Percentiles rank a stretch among this genome's conserved stretches.
Conservation (phyloP, 2,329 filamentous ascomycete species). For the Fusarium longipes region DNA sequence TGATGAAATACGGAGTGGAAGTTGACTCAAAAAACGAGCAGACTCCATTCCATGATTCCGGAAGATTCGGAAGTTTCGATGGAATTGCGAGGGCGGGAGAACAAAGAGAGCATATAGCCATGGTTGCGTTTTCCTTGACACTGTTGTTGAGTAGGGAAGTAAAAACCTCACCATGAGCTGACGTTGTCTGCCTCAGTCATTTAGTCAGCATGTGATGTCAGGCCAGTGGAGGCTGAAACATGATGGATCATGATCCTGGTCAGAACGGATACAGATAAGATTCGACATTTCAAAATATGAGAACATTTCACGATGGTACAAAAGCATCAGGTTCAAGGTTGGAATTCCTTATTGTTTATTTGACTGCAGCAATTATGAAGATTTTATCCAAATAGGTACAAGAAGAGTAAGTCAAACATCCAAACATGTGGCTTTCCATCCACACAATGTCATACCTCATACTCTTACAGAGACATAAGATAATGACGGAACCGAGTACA, state of each 20-base stretch:
- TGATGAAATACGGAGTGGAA: not conserved
- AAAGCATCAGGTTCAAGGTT: not conserved
- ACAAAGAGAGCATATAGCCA: not conserved
- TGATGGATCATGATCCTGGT: not conserved
- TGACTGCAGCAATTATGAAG: slow-evolving; percentile 12
- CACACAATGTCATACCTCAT: not conserved
- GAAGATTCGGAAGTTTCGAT: not conserved
- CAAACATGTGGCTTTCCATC: slow-evolving; percentile 1
- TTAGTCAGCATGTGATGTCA: slow-evolving; percentile 6
- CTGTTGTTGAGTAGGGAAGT: not conserved
- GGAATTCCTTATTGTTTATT: slow-evolving; percentile 7
- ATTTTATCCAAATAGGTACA: slow-evolving; percentile 8
- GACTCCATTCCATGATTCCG: not conserved
- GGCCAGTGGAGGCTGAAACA: no score
- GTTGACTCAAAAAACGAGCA: not conserved
- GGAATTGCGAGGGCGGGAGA: not conserved
- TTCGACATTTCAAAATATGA: not conserved
- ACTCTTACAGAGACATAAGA: not conserved
- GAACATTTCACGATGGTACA: not conserved
- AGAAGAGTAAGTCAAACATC: slow-evolving; percentile 12
- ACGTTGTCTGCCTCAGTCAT: not conserved
- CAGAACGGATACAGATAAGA: not conserved
- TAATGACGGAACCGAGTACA: not conserved
- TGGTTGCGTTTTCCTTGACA: not conserved
- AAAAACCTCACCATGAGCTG: not conserved